A percentile compares a stretch with the other conserved stretches of the same genome.
These are phyloP conservation scores for Pseudocercospora pini-densiflorae DNA, from an alignment of 2,329 filamentous ascomycete genomes.

Conservation along the genomic window DNA sequence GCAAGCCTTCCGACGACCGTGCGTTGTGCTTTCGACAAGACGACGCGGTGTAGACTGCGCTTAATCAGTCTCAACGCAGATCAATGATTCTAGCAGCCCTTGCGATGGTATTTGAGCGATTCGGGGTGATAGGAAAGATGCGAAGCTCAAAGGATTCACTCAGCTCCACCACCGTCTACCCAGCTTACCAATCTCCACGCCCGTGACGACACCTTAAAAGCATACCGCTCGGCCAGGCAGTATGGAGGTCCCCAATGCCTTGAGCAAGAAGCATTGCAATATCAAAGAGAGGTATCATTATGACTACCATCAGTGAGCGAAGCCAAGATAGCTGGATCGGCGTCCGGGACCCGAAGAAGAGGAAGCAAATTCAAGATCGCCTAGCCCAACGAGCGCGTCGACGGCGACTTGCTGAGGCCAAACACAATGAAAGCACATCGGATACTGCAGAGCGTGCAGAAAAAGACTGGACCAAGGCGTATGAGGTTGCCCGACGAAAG, in stretches of 20 bases:
- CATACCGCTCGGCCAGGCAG: neutral
- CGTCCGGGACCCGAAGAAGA: slow-evolving; percentile 42
- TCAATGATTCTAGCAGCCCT: neutral
- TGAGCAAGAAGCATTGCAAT: neutral
- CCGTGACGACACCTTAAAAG: neutral
- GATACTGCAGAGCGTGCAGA: slow-evolving; percentile 7
- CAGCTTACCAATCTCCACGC: neutral
- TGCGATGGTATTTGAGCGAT: neutral
- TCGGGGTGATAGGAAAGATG: neutral
- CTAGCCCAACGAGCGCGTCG: slow-evolving; percentile 45
- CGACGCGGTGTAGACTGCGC: too few species aligned
- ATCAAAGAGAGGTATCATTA: neutral
- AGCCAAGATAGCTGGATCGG: slow-evolving; percentile 36
- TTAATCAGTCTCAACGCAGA: neutral
- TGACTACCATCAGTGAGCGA: neutral
- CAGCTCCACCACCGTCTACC: neutral
- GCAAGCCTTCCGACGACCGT: neutral
- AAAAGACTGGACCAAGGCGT: slow-evolving; percentile 10
- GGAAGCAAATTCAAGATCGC: slow-evolving; percentile 48
- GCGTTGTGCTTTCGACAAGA: too few species aligned
- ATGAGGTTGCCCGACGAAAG: slow-evolving; percentile 3
- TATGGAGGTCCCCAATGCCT: neutral
- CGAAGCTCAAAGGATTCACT: neutral
- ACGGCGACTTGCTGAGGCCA: slow-evolving; percentile 27
- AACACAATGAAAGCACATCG: neutral